Evolutionary conservation across 2,329 filamentous ascomycete genomes (phyloP).

Genomic region (Trichophyton schoenleinii): DNA sequence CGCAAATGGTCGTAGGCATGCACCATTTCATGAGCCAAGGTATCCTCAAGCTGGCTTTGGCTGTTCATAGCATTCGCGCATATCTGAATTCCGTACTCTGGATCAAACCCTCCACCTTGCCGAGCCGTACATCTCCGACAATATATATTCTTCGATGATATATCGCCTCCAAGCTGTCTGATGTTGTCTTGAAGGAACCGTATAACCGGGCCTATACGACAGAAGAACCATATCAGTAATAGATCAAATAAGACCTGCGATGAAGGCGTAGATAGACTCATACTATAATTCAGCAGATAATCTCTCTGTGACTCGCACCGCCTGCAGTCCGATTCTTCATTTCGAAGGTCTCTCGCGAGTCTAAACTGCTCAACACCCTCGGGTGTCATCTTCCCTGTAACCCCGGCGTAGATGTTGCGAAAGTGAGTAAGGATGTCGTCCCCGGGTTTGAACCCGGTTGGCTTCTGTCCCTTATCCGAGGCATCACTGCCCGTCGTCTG

Average conservation of each 20-base stretch:
- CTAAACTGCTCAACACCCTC: conserved; percentile 66
- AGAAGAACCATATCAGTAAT: not conserved
- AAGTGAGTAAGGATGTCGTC: conserved; percentile 44
- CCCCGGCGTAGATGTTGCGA: conserved; percentile 75
- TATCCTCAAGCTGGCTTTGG: conserved; percentile 77
- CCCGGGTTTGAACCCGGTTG: conserved; percentile 29
- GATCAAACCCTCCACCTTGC: conserved; percentile 71
- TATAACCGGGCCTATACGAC: conserved; percentile 54
- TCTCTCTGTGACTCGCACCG: conserved; percentile 71
- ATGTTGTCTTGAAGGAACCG: conserved; percentile 79
- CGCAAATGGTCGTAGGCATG: conserved; percentile 89
- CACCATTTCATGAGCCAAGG: conserved; percentile 92
- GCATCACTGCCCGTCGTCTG: conserved; percentile 5
- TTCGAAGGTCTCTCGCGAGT: conserved; percentile 57
- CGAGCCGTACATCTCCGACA: conserved; percentile 67
- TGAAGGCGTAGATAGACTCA: conserved; percentile 11
- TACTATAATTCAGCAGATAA: conserved; percentile 67
- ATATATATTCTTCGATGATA: conserved; percentile 63
- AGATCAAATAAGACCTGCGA: not conserved
- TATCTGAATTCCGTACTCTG: conserved; percentile 74
- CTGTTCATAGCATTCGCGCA: conserved; percentile 85
- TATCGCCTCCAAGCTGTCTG: conserved; percentile 59
- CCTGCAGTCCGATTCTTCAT: conserved; percentile 66
- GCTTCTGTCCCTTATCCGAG: conserved; percentile 17
- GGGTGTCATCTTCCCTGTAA: conserved; percentile 58